Percentiles rank a stretch among this genome's conserved stretches.
Conservation (phyloP, 106 monocot genomes). For the Ottelia alismoides region DNA sequence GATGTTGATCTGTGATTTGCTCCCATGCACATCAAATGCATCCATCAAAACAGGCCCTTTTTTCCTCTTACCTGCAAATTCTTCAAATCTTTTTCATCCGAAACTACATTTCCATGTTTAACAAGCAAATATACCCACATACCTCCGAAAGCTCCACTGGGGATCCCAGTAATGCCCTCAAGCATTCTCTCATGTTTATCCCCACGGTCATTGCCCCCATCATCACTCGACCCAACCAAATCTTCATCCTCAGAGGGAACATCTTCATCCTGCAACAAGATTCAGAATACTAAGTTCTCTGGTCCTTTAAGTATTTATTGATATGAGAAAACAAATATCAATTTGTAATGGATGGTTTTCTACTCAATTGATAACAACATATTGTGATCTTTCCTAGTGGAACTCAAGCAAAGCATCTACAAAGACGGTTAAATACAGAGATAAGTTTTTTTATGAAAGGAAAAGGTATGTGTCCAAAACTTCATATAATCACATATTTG, state of each 20-base stretch:
- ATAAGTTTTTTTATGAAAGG: too few species aligned
- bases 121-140: not conserved
- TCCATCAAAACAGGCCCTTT: slow-evolving; percentile 24
- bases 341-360: too few species aligned
- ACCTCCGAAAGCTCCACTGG: slow-evolving; percentile 60
- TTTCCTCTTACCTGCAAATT: slow-evolving; percentile 23
- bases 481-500: too few species aligned
- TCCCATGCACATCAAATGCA: slow-evolving; percentile 10
- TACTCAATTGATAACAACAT: too few species aligned
- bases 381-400: too few species aligned
- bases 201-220: slow-evolving; percentile 14
- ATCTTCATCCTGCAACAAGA: slow-evolving; percentile 58
- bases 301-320: not conserved
- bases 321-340: not conserved
- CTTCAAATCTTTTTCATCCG: not conserved
- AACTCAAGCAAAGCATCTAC: too few species aligned
- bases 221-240: not conserved
- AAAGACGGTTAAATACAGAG: too few species aligned
- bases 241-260: slow-evolving; percentile 57
- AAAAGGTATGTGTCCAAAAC: too few species aligned
- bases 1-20: slow-evolving; percentile 25
- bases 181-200: slow-evolving; percentile 70
- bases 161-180: slow-evolving; percentile 67
- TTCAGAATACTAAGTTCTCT: not conserved
- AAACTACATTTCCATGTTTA: too few species aligned